Conservation (phyloP, 306 rosid species). For the Myrica gale region DNA sequence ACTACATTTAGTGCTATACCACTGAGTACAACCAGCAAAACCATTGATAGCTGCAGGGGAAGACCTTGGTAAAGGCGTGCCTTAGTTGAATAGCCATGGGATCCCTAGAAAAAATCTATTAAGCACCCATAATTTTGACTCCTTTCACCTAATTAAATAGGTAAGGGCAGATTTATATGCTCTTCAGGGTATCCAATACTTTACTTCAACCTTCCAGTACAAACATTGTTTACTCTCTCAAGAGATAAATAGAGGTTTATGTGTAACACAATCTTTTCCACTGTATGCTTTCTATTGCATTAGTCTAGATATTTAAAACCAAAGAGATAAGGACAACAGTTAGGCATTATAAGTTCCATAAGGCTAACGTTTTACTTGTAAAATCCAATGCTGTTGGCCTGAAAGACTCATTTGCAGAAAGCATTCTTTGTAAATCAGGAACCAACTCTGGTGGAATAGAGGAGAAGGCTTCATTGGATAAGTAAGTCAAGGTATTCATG, state of each 20-base stretch:
- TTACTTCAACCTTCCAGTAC: neutral
- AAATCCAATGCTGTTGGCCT: conserved; percentile 86
- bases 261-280: neutral
- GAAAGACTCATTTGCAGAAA: conserved; percentile 79
- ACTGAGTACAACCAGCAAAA: neutral
- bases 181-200: neutral
- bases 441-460: conserved; percentile 78
- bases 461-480: conserved; percentile 86
- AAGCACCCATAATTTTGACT: neutral
- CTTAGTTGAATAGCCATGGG: neutral
- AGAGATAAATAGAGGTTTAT: neutral
- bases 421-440: conserved; percentile 91
- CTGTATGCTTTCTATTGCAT: neutral
- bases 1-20: neutral
- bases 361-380: conserved; percentile 57
- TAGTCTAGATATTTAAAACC: neutral
- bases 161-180: neutral
- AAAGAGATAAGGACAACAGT: conserved; percentile 10
- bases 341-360: neutral
- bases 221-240: neutral
- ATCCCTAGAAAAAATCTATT: neutral
- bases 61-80: neutral
- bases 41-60: neutral
- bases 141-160: neutral
- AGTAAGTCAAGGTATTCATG: conserved; percentile 89